Conservation (phyloP, 805 yeast genomes). For the Teunomyces kruisii region DNA sequence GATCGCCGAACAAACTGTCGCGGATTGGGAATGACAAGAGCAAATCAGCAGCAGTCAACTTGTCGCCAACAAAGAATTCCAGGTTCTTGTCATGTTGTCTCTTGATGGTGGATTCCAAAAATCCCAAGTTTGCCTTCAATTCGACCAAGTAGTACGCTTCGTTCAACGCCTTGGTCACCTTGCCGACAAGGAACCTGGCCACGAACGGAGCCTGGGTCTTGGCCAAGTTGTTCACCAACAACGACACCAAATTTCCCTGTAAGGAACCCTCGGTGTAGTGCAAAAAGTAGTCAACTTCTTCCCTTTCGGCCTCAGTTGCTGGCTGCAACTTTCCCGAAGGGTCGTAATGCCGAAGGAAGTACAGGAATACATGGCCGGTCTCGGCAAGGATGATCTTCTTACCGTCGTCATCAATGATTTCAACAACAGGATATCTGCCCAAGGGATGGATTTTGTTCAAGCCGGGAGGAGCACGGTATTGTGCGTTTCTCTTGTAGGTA, state of each 20-base stretch:
- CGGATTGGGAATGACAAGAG: conserved; percentile 35
- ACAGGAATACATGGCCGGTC: conserved; percentile 58
- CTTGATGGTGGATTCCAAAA: conserved; percentile 29
- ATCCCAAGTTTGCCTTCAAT: conserved; percentile 20
- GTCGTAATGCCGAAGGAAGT: conserved; percentile 53
- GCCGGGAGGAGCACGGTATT: conserved; percentile 34
- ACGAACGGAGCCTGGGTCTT: conserved; percentile 28
- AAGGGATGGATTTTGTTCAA: conserved; percentile 32
- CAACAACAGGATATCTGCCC: conserved; percentile 38
- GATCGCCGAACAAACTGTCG: conserved; percentile 15
- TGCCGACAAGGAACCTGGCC: conserved; percentile 18
- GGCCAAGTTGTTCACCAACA: conserved; percentile 26
- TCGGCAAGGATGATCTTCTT: conserved; percentile 39
- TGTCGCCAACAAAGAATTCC: conserved; percentile 31
- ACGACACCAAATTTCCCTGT: conserved; percentile 21
- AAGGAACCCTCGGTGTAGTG: conserved; percentile 26
- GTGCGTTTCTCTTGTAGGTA: conserved; percentile 23
- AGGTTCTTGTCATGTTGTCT: conserved; percentile 19
- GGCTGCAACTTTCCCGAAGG: conserved; percentile 23
- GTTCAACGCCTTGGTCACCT: conserved; percentile 24
- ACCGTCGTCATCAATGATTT: conserved; percentile 22
- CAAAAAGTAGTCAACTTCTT: conserved; percentile 26
- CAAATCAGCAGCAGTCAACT: conserved; percentile 39
- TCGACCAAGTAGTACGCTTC: conserved; percentile 26
- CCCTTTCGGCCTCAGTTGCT: conserved; percentile 36